Conservation (phyloP, 2,329 filamentous ascomycete genomes). For the Trichoderma polysporum region DNA sequence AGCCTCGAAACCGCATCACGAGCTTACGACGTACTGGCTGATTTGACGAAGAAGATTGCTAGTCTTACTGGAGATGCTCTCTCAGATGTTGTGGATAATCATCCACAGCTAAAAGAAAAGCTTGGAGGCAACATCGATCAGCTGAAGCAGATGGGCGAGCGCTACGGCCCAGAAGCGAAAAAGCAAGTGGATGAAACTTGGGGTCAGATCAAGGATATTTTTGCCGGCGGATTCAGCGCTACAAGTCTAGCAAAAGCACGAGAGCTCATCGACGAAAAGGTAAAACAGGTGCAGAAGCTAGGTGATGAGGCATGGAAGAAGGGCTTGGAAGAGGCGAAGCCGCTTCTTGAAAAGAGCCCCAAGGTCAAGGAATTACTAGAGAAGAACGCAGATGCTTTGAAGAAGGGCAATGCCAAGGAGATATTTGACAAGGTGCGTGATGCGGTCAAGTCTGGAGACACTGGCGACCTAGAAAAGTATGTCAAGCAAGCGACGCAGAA, state of each 20-base stretch:
- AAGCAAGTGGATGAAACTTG: slow-evolving; percentile 73
- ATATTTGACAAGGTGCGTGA: slow-evolving; percentile 62
- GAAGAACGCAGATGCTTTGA: slow-evolving; percentile 66
- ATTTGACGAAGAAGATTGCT: slow-evolving; percentile 59
- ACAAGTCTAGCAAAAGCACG: slow-evolving; percentile 55
- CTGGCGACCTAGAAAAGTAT: slow-evolving; percentile 43
- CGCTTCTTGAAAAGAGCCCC: slow-evolving; percentile 74
- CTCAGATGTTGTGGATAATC: slow-evolving; percentile 67
- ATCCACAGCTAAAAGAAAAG: slow-evolving; percentile 71
- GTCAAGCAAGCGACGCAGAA: slow-evolving; percentile 34
- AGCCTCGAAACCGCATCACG: slow-evolving; percentile 61
- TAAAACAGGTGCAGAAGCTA: slow-evolving; percentile 62
- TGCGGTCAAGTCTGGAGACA: slow-evolving; percentile 61
- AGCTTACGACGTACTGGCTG: slow-evolving; percentile 62
- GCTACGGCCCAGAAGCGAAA: slow-evolving; percentile 74
- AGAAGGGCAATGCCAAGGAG: slow-evolving; percentile 64
- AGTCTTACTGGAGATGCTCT: slow-evolving; percentile 63
- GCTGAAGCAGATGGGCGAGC: slow-evolving; percentile 66
- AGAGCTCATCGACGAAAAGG: slow-evolving; percentile 68
- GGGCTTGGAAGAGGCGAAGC: slow-evolving; percentile 68
- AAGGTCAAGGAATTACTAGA: slow-evolving; percentile 70
- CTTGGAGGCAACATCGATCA: slow-evolving; percentile 66
- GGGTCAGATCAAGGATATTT: slow-evolving; percentile 62
- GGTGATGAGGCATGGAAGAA: slow-evolving; percentile 73
- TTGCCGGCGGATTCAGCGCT: slow-evolving; percentile 59